A percentile compares a stretch with the other conserved stretches of the same genome.
Evolutionary conservation across 495 filamentous ascomycete species (phyloP).

Genomic region (Hypoxylon fuscum): DNA sequence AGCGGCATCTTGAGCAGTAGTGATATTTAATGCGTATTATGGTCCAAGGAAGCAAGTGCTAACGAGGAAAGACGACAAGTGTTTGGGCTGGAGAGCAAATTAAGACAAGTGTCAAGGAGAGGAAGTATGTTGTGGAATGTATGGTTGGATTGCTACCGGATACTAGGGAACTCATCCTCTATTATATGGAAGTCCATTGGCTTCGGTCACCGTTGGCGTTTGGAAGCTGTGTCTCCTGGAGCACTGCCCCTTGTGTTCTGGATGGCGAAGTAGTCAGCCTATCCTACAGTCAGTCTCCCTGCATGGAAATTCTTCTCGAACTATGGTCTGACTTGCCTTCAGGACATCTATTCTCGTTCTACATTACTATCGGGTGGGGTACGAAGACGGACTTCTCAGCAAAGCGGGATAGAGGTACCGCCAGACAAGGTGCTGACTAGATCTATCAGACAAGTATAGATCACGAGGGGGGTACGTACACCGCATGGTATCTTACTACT

Average conservation of each 20-base stretch:
- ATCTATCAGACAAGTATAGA: background rate
- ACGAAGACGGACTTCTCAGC: background rate
- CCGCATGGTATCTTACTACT: background rate
- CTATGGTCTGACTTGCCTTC: background rate
- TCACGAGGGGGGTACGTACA: slow-evolving; percentile 8
- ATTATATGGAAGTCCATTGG: no score
- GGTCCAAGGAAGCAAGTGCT: slow-evolving; percentile 8
- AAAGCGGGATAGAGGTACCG: slow-evolving; percentile 3
- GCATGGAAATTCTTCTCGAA: background rate
- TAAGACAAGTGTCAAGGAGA: no score
- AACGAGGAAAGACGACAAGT: no score
- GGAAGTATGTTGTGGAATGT: no score
- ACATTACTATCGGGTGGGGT: background rate
- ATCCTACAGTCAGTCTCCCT: background rate
- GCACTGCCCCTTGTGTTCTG: background rate
- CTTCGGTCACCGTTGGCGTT: no score
- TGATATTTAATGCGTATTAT: slow-evolving; percentile 3
- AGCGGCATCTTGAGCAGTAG: slow-evolving; percentile 35
- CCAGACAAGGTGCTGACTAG: slow-evolving; percentile 22
- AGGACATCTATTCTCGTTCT: background rate
- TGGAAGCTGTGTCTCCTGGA: no score
- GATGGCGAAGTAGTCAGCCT: background rate
- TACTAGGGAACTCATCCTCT: no score
- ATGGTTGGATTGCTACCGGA: background rate
- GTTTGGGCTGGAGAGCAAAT: no score